Base-by-base conservation (phyloP, 495 filamentous ascomycete genomes). In the Bacidia gigantensis region DNA sequence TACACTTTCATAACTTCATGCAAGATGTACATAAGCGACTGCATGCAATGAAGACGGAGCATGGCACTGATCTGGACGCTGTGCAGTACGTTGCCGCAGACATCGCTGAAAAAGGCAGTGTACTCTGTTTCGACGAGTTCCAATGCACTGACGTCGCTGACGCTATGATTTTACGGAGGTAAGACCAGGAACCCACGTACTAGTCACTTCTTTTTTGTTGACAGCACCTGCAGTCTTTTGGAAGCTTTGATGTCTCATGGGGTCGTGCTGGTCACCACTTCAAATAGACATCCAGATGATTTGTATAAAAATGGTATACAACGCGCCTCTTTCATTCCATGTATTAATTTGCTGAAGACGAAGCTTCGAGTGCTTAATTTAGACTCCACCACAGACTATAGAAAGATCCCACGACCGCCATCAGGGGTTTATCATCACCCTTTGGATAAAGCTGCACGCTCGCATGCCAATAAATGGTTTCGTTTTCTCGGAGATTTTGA, bases 1-100 rank as follows among this genome's bases (percentile, higher is more conserved):
- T 97, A 58, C 92, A 98, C 71, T 98, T 98, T 69, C 88, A 97
- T 71, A 94, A 93, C 65, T 98, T 97, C 73, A 98, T 98, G 90
- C 92, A 98, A 68, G 86, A 94, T 67, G 87, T 97, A 54, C 92
- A 98, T 75, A 87, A 83, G 64, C 77, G 89, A 32, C 71, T 96
- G 61, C 92, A 98, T 68, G 76, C 78, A 58, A 82, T 94, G 62
- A 95, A 95, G 73, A 83, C 89, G 73, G 65, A 80, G 59, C 77
- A 93, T 65, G 93, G 92, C 3, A 87, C 82, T 60, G 88, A 98
- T 64, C 75, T 96, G 38, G 92, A 98, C 67, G 88, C 81, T 35
- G 73, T 98, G 41, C 89, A 89, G 11, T 90, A 95, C 64, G 83
- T 98, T 29, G 89, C 89, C 2, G 92, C 92, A 12, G 84, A 88